These are phyloP conservation scores for Annulohypoxylon maeteangense DNA, from an alignment of 495 filamentous ascomycete species.

Conservation along the genomic window DNA sequence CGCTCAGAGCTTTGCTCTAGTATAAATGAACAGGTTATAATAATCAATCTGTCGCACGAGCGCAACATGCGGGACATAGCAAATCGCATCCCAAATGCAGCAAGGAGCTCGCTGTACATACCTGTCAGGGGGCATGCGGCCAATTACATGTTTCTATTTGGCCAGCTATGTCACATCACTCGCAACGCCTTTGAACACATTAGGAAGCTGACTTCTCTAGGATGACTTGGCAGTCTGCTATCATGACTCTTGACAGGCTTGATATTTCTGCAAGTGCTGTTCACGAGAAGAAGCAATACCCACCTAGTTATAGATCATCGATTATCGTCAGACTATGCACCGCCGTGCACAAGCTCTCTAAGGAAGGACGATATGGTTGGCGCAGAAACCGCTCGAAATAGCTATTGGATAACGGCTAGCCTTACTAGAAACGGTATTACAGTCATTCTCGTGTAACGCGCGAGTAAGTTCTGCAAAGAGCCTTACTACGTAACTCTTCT, in stretches of 20 bases:
- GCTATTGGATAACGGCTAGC: constrained; percentile 28
- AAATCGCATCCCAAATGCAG: constrained; percentile 28
- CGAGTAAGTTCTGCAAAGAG: constrained; percentile 6
- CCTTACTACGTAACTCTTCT: constrained; percentile 13
- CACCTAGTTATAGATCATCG: constrained; percentile 11
- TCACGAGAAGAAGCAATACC: constrained; percentile 17
- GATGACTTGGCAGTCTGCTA: constrained; percentile 41
- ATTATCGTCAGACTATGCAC: constrained; percentile 9
- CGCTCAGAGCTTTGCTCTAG: neutral
- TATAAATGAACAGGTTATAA: constrained; percentile 12
- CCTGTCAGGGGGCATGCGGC: constrained; percentile 14
- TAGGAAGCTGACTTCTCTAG: constrained; percentile 37
- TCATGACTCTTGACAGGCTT: constrained; percentile 22
- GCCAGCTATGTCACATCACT: constrained; percentile 28
- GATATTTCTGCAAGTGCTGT: constrained; percentile 10
- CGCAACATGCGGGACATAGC: constrained; percentile 20
- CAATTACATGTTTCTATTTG: constrained; percentile 28
- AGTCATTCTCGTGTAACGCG: constrained; percentile 6
- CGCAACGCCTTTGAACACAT: constrained; percentile 34
- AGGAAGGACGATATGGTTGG: neutral
- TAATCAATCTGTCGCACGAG: constrained; percentile 14
- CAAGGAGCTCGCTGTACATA: constrained; percentile 32
- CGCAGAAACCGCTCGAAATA: neutral
- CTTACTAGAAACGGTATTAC: constrained; percentile 28
- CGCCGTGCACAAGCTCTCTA: neutral